Percentiles rank a stretch among this genome's conserved stretches.
Evolutionary conservation across 208 protist species (phyloP).

Genomic region (Crithidia brevicula): DNA sequence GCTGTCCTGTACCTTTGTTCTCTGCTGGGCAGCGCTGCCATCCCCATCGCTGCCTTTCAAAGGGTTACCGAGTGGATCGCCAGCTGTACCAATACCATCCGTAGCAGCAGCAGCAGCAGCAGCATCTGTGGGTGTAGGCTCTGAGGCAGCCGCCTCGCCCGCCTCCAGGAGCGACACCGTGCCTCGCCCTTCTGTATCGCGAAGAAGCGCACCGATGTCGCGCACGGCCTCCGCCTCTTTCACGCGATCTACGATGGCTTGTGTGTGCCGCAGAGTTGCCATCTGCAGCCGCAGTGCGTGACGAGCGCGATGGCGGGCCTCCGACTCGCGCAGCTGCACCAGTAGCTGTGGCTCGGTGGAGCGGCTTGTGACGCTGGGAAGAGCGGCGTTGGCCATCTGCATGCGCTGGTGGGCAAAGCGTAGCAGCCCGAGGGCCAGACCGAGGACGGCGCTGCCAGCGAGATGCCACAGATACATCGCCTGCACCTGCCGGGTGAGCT

Average conservation of each 20-base stretch:
- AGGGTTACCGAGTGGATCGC: no score
- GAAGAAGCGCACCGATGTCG: no score
- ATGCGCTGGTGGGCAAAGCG: slow-evolving; percentile 15
- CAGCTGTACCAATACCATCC: no score
- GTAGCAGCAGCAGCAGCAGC: no score
- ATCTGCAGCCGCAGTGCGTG: background rate
- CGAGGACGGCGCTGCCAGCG: slow-evolving; percentile 18
- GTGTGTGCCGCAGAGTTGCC: background rate
- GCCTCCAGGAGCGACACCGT: no score
- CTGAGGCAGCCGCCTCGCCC: no score
- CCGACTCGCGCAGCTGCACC: background rate
- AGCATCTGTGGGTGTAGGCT: no score
- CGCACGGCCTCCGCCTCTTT: background rate
- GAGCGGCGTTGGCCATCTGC: slow-evolving; percentile 14
- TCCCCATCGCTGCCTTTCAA: no score
- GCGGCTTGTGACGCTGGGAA: slow-evolving; percentile 15
- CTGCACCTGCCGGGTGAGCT: slow-evolving; percentile 11
- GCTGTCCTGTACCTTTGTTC: no score
- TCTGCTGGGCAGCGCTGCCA: no score
- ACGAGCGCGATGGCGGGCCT: background rate
- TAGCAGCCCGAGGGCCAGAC: slow-evolving; percentile 26
- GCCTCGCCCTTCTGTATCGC: no score
- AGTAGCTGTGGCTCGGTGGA: slow-evolving; percentile 12
- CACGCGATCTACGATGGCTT: background rate
- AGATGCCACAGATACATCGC: slow-evolving; percentile 29